Base-by-base conservation (phyloP, 2,329 filamentous ascomycete genomes). In the Emydomyces testavorans region DNA sequence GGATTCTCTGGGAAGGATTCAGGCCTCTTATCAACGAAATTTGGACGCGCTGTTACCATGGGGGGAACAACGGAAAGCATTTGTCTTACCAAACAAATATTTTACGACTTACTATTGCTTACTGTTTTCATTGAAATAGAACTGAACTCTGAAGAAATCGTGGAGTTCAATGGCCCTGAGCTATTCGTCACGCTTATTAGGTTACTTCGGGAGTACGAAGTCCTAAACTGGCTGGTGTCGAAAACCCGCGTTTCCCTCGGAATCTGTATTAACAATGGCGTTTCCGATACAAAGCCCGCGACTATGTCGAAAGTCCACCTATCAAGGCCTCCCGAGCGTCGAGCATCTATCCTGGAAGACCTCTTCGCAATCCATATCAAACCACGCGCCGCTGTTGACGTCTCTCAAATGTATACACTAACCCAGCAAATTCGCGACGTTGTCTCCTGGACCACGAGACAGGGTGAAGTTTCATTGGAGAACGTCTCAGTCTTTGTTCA, bases 111-210 rank as follows among this genome's bases (percentile, higher is more conserved):
- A 50, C 70, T 96, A 2, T 75, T 92, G 2, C 74, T 98, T 5
- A 73, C 94, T 13, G 76, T 92, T 7, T 88, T 95, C 63, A 83
- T 96, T 74, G 83, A 92, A 62, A 82, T 81, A 32, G 86, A 92
- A 60, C 77, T 85, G 46, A 83, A 89, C 50, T 77, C 80, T 54
- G 79, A 82, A 35, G 80, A 86, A 34, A 77, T 84, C 13, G 69
- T 85, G 6, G 77, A 82, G 23, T 82, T 92, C 50, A 78, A 83
- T 42, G 68, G 71, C 1, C 61, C 64, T 13, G 69, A 73, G 38
- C 53, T 71, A 3, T 78, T 90, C 29, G 83, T 65, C 68, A 78
- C 58, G 39, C 72, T 95, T 4, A 71, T 92, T 28, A 70, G 73
- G n/a, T 75, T 82, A 48, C 72, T 98, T 15, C 78, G 76, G 54